Evolutionary conservation across 331 rosid species (phyloP).

Genomic region (Malus hybrid): DNA sequence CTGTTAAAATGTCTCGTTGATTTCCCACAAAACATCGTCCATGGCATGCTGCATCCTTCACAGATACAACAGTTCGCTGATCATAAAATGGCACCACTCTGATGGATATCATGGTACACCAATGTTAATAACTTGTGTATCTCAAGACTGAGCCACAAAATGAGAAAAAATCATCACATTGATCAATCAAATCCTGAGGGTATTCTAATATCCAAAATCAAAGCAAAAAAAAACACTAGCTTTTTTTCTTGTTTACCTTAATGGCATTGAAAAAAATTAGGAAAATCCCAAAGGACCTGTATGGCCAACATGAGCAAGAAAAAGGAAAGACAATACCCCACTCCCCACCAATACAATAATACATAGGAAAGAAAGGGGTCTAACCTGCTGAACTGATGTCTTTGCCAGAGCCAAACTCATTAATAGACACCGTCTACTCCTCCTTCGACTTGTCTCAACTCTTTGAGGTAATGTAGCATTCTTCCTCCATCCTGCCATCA

Average conservation of each 20-base stretch:
- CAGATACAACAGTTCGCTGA: constrained; percentile 78
- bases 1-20: constrained; percentile 95
- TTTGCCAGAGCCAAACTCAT: constrained; percentile 34
- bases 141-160: constrained; percentile 61
- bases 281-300: not conserved
- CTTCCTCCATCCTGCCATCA: constrained; percentile 99
- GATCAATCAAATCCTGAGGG: constrained; percentile 13
- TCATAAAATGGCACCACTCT: constrained; percentile 95
- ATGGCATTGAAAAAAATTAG: not conserved
- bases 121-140: constrained; percentile 88
- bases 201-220: not conserved
- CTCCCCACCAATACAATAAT: constrained; percentile 1
- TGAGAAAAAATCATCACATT: constrained; percentile 1
- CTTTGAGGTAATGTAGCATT: constrained; percentile 64
- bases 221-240: constrained; percentile 8
- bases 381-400: constrained; percentile 80
- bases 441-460: constrained; percentile 92
- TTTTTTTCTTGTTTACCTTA: not conserved
- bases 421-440: constrained; percentile 84
- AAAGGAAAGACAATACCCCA: not conserved
- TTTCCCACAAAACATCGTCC: constrained; percentile 75
- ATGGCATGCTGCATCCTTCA: constrained; percentile 74
- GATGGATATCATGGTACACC: constrained; percentile 98
- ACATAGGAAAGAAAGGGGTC: constrained; percentile 1
- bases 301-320: constrained; percentile 3